These are phyloP conservation scores for Lasiodiplodia citricola DNA, from an alignment of 2,329 filamentous ascomycete genomes.

Conservation along the genomic window DNA sequence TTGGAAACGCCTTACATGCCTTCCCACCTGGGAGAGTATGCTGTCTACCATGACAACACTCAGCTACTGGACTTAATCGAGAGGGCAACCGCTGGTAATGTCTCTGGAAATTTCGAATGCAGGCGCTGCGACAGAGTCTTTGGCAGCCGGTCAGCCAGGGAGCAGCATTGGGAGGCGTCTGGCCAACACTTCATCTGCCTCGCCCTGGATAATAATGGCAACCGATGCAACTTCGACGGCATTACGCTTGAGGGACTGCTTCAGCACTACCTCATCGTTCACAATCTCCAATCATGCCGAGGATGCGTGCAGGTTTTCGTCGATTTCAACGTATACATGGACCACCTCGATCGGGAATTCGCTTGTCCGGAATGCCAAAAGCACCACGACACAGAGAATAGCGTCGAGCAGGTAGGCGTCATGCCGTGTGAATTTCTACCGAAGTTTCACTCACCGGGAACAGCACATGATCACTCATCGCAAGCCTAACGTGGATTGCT, in stretches of 20 bases:
- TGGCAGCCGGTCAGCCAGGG: conserved; percentile 11
- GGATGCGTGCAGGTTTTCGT: conserved; percentile 15
- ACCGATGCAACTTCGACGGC: conserved; percentile 3
- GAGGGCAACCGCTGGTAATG: background rate
- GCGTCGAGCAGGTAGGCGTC: conserved; percentile 3
- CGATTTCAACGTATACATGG: conserved; percentile 5
- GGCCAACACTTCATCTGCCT: conserved; percentile 14
- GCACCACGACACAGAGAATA: conserved; percentile 3
- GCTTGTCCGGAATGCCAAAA: conserved; percentile 12
- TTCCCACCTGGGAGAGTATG: background rate
- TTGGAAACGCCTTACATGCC: background rate
- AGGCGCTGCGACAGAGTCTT: conserved; percentile 3
- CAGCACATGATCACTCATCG: conserved; percentile 16
- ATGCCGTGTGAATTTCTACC: background rate
- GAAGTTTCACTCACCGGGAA: background rate
- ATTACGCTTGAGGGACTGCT: background rate
- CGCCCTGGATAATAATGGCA: background rate
- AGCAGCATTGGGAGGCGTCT: conserved; percentile 8
- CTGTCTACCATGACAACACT: background rate
- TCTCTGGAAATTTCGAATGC: conserved; percentile 3
- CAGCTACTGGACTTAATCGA: background rate
- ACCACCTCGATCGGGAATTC: conserved; percentile 3
- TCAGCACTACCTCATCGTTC: conserved; percentile 1
- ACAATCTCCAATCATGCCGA: conserved; percentile 7
- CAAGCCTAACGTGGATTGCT: background rate